Evolutionary conservation across 768 basidiomycete genomes (phyloP), one percentile per base, ranked within the genome.

Genomic region (Lactarius sanguifluus): DNA sequence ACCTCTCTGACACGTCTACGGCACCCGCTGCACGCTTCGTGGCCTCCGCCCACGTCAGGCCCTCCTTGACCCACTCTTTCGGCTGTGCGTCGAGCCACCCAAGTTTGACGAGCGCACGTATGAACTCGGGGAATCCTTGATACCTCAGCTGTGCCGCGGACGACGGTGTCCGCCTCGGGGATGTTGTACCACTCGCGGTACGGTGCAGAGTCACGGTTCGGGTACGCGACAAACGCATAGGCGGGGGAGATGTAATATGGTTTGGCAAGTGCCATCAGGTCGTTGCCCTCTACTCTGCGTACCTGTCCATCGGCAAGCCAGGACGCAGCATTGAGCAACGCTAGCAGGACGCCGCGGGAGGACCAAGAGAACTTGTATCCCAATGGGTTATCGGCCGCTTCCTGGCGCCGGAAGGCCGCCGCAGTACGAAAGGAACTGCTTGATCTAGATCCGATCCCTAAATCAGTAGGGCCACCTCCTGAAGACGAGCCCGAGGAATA

Each of bases 291-390:
- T 54, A 98, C 82, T 54, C 85, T 81, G 59, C 88, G 81, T 56
- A 84, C 79, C 77, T 92, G 78, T 38, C 88, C 85, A 62, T 83
- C 79, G 45, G 86, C 81, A 73, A 90, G 81, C 79, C 89, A 95
- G 3, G 91, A 88, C 23, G 94, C 97, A 41, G 85, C 81, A 81
- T 98, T 98, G 72, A 95, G 85, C 60, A 98, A 85, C 2, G 97
- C 96, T 71, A 98, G 90, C 63, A 99, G 89, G 54, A 96, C 95
- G 60, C 96, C 96, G 25, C 94, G 90, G 9, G 95, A 92, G 8
- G 94, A 96, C 97, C 97, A 98, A 43, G 94, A 97, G 81, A 99
- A 98, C 77, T 98, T 98, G 87, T 98, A 99, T 13, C 96, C 96
- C 64, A 98, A 89, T 2, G 97, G 95, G 81, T 98, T 99, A 73